Evolutionary conservation across 257 asterid species (phyloP), one percentile per base, ranked within the genome.

Genomic region (Rehmannia glutinosa): DNA sequence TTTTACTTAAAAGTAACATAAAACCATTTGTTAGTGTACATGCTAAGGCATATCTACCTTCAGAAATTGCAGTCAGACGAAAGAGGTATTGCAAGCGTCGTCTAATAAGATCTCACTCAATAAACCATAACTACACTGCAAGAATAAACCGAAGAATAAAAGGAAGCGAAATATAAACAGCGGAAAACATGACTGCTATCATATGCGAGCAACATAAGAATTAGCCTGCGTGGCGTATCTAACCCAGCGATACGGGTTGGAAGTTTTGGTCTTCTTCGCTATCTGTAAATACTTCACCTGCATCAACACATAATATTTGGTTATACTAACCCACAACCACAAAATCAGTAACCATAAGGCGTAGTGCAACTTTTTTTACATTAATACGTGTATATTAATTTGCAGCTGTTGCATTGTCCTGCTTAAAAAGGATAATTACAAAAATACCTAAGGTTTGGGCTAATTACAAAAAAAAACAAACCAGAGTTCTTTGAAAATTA

Each of bases 211-310:
- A 71, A 94, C 99, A 62, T 90, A 93, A 13, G 99, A 94, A 74
- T 94, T 90, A 52, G 99, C 91, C 75, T 88, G 99, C 57, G 97
- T 88, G 47, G 91, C 99, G 30, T 94, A 91, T 82, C 97, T 83
- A 81, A 94, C 99, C 97, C 99, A 94, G 45, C 99, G 87, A 68
- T 88, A 91, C 0, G 97, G 97, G 67, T 94, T 94, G 68, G 86
- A 81, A 8, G 82, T 77, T 79, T 94, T 88, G 77, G 85, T 72
- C 77, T 78, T 88, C 89, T 91, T 94, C 12, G 95, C 92, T 46
- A 94, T 94, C 74, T 94, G 99, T 66, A 94, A 77, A 77, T 94
- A 94, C 73, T 94, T 91, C 74, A 94, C 99, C 97, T 94, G 88
- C 81, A 77, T 38, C 36, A 58, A 52, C 59, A 61, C 61, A 74